Conservation (phyloP, 1,139 yeast genomes). For the Scheffersomyces insectosa region DNA sequence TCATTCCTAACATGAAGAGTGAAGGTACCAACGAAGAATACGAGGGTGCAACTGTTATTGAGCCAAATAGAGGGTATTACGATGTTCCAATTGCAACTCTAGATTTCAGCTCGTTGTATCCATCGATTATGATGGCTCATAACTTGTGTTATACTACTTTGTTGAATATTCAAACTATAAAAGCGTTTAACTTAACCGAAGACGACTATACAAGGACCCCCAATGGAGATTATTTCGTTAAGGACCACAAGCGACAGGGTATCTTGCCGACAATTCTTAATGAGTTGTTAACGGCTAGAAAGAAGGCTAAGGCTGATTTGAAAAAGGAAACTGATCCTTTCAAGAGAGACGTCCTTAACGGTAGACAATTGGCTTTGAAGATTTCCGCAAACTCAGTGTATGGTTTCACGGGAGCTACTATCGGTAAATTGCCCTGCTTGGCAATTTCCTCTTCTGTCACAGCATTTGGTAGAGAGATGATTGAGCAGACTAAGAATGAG, state of each 20-base stretch:
- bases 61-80: constrained; percentile 92
- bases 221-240: constrained; percentile 91
- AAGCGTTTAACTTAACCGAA: constrained; percentile 60
- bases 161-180: constrained; percentile 67
- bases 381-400: constrained; percentile 98
- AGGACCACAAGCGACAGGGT: constrained; percentile 69
- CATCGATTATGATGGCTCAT: constrained; percentile 99
- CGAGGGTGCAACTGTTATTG: constrained; percentile 99
- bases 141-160: constrained; percentile 94
- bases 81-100: constrained; percentile 96
- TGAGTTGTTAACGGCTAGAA: constrained; percentile 88
- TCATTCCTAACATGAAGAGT: constrained; percentile 85
- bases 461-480: constrained; percentile 96
- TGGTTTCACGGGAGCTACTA: constrained; percentile 98
- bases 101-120: constrained; percentile 96
- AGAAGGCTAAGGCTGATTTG: constrained; percentile 85
- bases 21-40: constrained; percentile 88
- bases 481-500: constrained; percentile 83
- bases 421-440: constrained; percentile 94
- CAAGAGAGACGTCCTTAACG: constrained; percentile 88
- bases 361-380: constrained; percentile 94
- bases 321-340: constrained; percentile 95
- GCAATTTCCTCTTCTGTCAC: constrained; percentile 96
- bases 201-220: constrained; percentile 88
- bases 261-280: constrained; percentile 88